Percentiles rank a stretch among this genome's conserved stretches.
phyloP scores from a whole-genome alignment of 306 rosid genomes.

The Quillaja saponaria region DNA sequence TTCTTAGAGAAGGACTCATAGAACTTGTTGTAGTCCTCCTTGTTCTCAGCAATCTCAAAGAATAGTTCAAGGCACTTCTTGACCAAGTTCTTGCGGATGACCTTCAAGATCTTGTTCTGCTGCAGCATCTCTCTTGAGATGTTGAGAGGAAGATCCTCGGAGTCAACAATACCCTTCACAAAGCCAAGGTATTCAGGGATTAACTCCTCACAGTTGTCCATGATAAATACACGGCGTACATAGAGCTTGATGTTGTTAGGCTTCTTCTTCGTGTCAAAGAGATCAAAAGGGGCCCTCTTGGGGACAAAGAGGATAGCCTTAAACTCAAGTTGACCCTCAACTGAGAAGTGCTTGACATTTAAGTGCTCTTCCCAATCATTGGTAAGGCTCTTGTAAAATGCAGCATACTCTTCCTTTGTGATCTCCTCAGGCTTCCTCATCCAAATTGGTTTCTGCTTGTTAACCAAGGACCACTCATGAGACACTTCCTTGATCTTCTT shows the following conservation, averaged over 20 bases:
- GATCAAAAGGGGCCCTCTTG: conserved; percentile 94
- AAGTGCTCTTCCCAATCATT: conserved; percentile 97
- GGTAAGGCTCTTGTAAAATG: conserved; percentile 89
- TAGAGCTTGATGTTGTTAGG: conserved; percentile 90
- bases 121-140: conserved; percentile 87
- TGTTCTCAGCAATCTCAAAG: conserved; percentile 93
- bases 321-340: conserved; percentile 91
- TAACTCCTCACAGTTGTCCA: conserved; percentile 98
- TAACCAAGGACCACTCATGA: conserved; percentile 84
- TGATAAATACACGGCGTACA: conserved; percentile 87
- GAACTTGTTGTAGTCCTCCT: conserved; percentile 90
- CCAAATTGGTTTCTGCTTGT: conserved; percentile 98
- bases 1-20: conserved; percentile 91
- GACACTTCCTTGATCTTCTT: conserved; percentile 89
- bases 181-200: conserved; percentile 88
- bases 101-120: conserved; percentile 91
- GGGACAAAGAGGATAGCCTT: conserved; percentile 92
- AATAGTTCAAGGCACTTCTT: conserved; percentile 86
- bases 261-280: conserved; percentile 89
- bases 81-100: conserved; percentile 84
- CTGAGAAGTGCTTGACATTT: conserved; percentile 93
- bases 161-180: conserved; percentile 89
- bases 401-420: conserved; percentile 81
- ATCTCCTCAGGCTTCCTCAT: conserved; percentile 98
- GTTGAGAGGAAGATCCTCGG: conserved; percentile 94